phyloP scores from a whole-genome alignment of 768 basidiomycete genomes.

The Cyathus striatus region DNA sequence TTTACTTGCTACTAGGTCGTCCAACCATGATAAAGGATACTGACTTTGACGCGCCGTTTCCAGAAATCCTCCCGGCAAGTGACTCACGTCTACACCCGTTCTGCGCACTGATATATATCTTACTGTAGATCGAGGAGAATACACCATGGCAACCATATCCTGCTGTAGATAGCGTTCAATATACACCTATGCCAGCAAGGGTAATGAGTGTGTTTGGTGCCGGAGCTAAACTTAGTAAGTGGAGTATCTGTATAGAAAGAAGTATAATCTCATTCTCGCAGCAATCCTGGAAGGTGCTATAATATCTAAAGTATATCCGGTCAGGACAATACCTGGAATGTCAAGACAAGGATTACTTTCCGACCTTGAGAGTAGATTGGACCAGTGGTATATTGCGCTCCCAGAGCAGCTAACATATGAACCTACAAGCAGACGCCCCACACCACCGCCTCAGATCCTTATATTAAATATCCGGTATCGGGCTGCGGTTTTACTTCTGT shows the following conservation, averaged over 20 bases:
- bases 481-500: slow-evolving; percentile 66
- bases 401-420: slow-evolving; percentile 62
- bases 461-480: slow-evolving; percentile 74
- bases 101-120: slow-evolving; percentile 1
- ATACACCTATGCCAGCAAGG: slow-evolving; percentile 40
- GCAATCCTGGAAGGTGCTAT: slow-evolving; percentile 66
- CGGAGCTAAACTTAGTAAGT: slow-evolving; percentile 53
- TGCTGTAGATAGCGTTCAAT: slow-evolving; percentile 33
- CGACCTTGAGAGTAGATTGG: slow-evolving; percentile 59
- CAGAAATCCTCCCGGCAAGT: slow-evolving; percentile 48
- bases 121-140: slow-evolving; percentile 51
- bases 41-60: slow-evolving; percentile 66
- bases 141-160: slow-evolving; percentile 47
- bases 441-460: slow-evolving; percentile 62
- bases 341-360: slow-evolving; percentile 45
- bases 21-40: slow-evolving; percentile 63
- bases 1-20: slow-evolving; percentile 38
- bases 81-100: slow-evolving; percentile 1
- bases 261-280: slow-evolving; percentile 17
- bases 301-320: slow-evolving; percentile 65
- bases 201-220: slow-evolving; percentile 53
- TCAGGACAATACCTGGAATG: slow-evolving; percentile 41
- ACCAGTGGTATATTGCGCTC: slow-evolving; percentile 70
- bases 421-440: slow-evolving; percentile 41
- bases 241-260: background rate